These are phyloP conservation scores for Phyllosticta capitalensis DNA, from an alignment of 2,329 filamentous ascomycete species.

Conservation along the genomic window DNA sequence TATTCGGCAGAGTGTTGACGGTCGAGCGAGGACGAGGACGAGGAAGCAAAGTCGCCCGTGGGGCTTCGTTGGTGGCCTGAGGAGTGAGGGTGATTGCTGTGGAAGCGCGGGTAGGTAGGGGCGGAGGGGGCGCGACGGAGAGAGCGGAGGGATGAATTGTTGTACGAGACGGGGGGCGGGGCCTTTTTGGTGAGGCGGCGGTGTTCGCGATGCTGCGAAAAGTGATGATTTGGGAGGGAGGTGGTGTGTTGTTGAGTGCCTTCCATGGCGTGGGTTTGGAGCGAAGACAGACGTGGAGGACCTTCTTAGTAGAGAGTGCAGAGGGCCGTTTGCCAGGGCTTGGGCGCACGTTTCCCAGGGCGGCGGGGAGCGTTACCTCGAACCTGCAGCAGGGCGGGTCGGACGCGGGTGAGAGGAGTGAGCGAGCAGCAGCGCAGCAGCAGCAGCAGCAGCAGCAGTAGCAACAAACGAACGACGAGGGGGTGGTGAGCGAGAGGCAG, in stretches of 20 bases:
- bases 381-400: constrained; percentile 9
- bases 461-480: not conserved
- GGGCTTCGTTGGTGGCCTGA: constrained; percentile 12
- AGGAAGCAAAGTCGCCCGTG: constrained; percentile 9
- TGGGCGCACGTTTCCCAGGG: constrained; percentile 8
- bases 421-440: not conserved
- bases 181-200: constrained; percentile 15
- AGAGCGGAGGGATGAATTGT: constrained; percentile 10
- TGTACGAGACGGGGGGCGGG: constrained; percentile 17
- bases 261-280: constrained; percentile 10
- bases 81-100: constrained; percentile 5
- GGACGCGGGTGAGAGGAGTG: not conserved
- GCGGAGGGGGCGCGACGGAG: constrained; percentile 19
- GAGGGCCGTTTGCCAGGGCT: constrained; percentile 9
- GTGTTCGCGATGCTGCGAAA: constrained; percentile 9
- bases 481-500: not conserved
- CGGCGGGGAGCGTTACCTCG: constrained; percentile 8
- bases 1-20: constrained; percentile 7
- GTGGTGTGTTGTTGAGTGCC: not conserved
- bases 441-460: too few relatives aligned
- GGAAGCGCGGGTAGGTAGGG: constrained; percentile 18
- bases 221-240: constrained; percentile 5
- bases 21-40: constrained; percentile 12
- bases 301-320: too few relatives aligned
- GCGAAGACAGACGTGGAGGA: too few relatives aligned